Evolutionary conservation across 345 rosid genomes (phyloP).

Genomic region (Durio zibethinus): DNA sequence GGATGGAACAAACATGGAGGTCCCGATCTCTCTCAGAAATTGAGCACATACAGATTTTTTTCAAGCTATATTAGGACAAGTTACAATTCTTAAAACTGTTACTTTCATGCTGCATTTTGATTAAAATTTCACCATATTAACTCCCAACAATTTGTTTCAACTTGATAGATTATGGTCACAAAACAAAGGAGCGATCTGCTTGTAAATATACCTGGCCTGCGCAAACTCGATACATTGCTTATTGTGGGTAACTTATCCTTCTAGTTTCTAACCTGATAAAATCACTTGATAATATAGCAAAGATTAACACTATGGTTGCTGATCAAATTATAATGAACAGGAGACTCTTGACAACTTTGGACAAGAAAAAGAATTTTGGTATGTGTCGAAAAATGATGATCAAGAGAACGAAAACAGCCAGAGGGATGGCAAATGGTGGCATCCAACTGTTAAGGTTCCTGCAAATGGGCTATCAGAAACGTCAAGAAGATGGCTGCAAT

Average conservation of each 20-base stretch:
- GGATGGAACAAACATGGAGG: conserved; percentile 81
- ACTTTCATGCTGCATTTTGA: background rate
- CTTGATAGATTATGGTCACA: conserved; percentile 76
- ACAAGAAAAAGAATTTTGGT: conserved; percentile 77
- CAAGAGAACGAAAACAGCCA: conserved; percentile 55
- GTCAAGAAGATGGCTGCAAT: conserved; percentile 59
- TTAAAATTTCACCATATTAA: background rate
- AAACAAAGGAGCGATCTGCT: conserved; percentile 80
- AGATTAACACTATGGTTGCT: background rate
- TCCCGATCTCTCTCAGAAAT: conserved; percentile 9
- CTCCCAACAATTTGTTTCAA: background rate
- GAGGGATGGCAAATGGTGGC: conserved; percentile 92
- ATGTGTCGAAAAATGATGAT: conserved; percentile 50
- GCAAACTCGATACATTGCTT: conserved; percentile 86
- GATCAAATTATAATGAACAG: conserved; percentile 36
- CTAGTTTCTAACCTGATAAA: background rate
- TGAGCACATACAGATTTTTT: background rate
- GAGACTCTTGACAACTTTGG: conserved; percentile 66
- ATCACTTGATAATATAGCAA: background rate
- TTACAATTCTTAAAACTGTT: background rate
- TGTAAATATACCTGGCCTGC: conserved; percentile 80
- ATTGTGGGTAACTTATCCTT: conserved; percentile 44
- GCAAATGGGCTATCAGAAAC: conserved; percentile 59
- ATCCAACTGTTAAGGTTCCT: conserved; percentile 80
- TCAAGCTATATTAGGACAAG: background rate